phyloP scores from a whole-genome alignment of 176 grass and related monocot genomes.

The Chrysopogon serrulatus region DNA sequence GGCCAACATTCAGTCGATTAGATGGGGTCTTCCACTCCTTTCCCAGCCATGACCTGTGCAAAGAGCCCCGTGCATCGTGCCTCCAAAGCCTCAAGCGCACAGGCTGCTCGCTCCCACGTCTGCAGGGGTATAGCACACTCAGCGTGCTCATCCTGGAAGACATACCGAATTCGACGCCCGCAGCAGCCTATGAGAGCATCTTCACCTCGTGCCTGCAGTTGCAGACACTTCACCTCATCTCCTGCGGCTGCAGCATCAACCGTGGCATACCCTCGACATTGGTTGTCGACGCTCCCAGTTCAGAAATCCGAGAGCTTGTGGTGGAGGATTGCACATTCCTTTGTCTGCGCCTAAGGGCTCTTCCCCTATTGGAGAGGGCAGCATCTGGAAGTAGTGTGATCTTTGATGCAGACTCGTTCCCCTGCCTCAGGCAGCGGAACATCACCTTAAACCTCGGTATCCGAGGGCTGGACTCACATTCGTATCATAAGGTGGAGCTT shows the following conservation, averaged over 20 bases:
- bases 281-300: background rate
- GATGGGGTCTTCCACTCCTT: no score
- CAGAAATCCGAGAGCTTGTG: no score
- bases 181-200: background rate
- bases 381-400: no score
- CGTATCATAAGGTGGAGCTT: background rate
- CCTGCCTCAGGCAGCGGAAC: background rate
- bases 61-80: background rate
- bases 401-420: background rate
- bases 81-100: background rate
- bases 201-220: background rate
- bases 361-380: slow-evolving; percentile 11
- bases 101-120: background rate
- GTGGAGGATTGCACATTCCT: no score
- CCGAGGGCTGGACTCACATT: no score
- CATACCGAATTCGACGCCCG: background rate
- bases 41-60: slow-evolving; percentile 8
- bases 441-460: background rate
- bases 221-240: background rate
- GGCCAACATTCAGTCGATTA: background rate
- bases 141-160: background rate
- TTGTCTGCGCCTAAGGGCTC: background rate
- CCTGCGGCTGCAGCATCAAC: background rate
- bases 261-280: background rate
- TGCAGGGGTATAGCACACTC: background rate